phyloP scores from a whole-genome alignment of 1,284 basidiomycete species.

The Wolfiporia cocos region DNA sequence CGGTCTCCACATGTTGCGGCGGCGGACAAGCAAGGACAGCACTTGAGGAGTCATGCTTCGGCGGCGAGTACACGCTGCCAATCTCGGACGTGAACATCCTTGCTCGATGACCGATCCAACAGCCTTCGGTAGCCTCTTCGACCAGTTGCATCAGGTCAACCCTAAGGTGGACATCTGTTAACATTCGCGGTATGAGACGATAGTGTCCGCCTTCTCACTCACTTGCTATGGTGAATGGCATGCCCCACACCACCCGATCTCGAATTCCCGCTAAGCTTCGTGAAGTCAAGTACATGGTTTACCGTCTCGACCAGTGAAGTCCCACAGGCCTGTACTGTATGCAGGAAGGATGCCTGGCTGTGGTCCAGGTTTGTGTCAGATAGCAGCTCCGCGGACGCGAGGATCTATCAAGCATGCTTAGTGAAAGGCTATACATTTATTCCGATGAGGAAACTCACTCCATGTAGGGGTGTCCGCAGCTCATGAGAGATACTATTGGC shows the following conservation, averaged over 20 bases:
- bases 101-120: constrained; percentile 90
- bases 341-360: constrained; percentile 82
- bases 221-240: constrained; percentile 66
- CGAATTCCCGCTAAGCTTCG: constrained; percentile 87
- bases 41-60: constrained; percentile 44
- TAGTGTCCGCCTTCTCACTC: constrained; percentile 17
- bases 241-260: constrained; percentile 73
- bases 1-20: constrained; percentile 68
- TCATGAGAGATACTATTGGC: constrained; percentile 84
- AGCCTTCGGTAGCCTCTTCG: constrained; percentile 94
- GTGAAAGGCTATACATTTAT: background rate
- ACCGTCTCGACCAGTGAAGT: constrained; percentile 85
- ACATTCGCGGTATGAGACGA: background rate
- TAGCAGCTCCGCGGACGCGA: constrained; percentile 87
- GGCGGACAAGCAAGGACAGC: constrained; percentile 28
- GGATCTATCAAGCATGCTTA: constrained; percentile 44
- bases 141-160: constrained; percentile 86
- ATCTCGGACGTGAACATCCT: constrained; percentile 75
- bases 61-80: constrained; percentile 90
- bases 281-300: constrained; percentile 96
- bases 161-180: constrained; percentile 29
- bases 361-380: constrained; percentile 78
- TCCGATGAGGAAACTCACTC: constrained; percentile 39
- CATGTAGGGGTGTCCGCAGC: constrained; percentile 84
- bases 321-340: constrained; percentile 85